Evolutionary conservation across 495 filamentous ascomycete genomes (phyloP).

Genomic region (Choiromyces venosus): DNA sequence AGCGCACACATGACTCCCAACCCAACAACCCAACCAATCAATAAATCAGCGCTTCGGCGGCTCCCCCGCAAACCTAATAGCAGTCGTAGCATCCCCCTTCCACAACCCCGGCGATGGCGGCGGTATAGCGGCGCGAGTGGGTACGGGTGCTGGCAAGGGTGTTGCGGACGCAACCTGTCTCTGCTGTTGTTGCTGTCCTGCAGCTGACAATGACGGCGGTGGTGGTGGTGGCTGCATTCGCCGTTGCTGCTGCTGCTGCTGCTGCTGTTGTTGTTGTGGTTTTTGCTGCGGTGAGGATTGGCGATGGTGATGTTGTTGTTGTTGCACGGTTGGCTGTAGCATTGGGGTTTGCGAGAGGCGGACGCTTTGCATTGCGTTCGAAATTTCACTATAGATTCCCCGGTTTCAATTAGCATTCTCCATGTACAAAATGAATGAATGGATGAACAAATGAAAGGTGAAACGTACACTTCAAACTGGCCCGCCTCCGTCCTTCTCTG

Average conservation of each 20-base stretch:
- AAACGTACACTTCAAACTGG: slow-evolving; percentile 62
- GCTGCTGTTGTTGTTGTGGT: slow-evolving; percentile 15
- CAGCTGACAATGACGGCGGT: neutral
- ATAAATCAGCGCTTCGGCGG: slow-evolving; percentile 1
- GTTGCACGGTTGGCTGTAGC: slow-evolving; percentile 40
- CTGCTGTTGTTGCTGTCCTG: slow-evolving; percentile 41
- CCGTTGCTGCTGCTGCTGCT: slow-evolving; percentile 17
- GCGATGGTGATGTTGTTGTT: slow-evolving; percentile 42
- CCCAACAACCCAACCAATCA: neutral
- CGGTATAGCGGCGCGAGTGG: slow-evolving; percentile 39
- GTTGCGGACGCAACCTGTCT: slow-evolving; percentile 16
- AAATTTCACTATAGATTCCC: slow-evolving; percentile 50
- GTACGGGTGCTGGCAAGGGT: slow-evolving; percentile 34
- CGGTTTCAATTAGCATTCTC: slow-evolving; percentile 2
- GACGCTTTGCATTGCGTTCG: slow-evolving; percentile 59
- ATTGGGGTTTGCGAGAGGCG: slow-evolving; percentile 47
- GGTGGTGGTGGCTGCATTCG: slow-evolving; percentile 9
- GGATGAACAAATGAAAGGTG: neutral
- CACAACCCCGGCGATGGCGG: slow-evolving; percentile 35
- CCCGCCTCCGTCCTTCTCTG: slow-evolving; percentile 74
- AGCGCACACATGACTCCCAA: neutral
- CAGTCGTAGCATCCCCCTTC: slow-evolving; percentile 35
- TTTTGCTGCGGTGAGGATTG: slow-evolving; percentile 2
- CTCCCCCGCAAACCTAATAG: slow-evolving; percentile 34
- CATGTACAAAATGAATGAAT: neutral